Evolutionary conservation across 352 stramenopile genomes (phyloP).

Genomic region (Globisporangium emineosum): DNA sequence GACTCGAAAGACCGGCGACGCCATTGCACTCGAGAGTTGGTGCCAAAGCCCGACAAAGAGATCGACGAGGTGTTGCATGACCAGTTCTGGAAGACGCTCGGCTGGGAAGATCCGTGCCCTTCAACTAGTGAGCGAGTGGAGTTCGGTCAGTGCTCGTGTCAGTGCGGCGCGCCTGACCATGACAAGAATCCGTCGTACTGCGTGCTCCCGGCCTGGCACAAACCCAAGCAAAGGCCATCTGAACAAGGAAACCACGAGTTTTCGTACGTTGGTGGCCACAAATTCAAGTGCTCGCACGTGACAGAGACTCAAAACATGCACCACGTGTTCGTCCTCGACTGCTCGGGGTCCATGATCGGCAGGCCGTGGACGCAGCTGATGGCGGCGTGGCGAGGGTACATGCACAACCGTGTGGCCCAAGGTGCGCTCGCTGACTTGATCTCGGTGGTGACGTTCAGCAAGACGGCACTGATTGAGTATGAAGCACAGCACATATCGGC

Average conservation of each 20-base stretch:
- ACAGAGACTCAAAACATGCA: conserved; percentile 51
- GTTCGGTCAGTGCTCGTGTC: conserved; percentile 70
- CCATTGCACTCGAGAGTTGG: conserved; percentile 53
- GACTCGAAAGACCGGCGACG: conserved; percentile 46
- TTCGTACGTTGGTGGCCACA: conserved; percentile 59
- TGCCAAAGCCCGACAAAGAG: conserved; percentile 48
- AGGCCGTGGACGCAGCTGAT: conserved; percentile 55
- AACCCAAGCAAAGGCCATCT: conserved; percentile 20
- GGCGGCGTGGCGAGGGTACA: conserved; percentile 51
- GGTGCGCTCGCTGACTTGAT: conserved; percentile 57
- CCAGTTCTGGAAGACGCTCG: conserved; percentile 70
- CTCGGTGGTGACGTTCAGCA: conserved; percentile 67
- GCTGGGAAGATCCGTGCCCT: conserved; percentile 70
- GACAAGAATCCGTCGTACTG: conserved; percentile 54
- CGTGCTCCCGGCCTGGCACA: conserved; percentile 67
- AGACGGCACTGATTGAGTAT: background rate
- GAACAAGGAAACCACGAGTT: conserved; percentile 29
- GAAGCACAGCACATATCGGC: background rate
- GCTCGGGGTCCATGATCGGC: conserved; percentile 68
- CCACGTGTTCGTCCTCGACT: conserved; percentile 79
- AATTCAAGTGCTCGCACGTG: conserved; percentile 77
- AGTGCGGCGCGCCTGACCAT: conserved; percentile 67
- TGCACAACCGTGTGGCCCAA: conserved; percentile 59
- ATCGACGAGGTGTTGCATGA: conserved; percentile 74
- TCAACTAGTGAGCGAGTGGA: conserved; percentile 50